A percentile compares a stretch with the other conserved stretches of the same genome.
phyloP scores from a whole-genome alignment of 805 yeast genomes.

The Blastobotrys attinorum region DNA sequence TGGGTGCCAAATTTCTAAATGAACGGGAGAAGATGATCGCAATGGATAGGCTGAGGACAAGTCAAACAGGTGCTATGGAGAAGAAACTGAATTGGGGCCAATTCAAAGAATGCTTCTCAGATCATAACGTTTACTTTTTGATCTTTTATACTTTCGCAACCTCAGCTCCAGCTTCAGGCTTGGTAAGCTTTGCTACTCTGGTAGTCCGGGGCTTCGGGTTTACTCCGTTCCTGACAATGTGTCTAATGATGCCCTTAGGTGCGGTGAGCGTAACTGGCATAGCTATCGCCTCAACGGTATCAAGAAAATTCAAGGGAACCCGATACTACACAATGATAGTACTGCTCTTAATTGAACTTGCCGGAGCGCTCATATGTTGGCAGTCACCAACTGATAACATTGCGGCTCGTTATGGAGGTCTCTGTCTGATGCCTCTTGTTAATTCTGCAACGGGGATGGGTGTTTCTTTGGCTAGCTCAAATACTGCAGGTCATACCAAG shows the following conservation, averaged over 20 bases:
- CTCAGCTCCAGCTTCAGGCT: conserved; percentile 29
- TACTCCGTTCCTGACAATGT: conserved; percentile 31
- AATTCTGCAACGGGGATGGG: conserved; percentile 18
- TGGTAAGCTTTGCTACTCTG: conserved; percentile 38
- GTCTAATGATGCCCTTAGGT: conserved; percentile 40
- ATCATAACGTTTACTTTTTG: conserved; percentile 37
- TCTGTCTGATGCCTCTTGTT: conserved; percentile 9
- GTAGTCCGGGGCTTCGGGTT: conserved; percentile 32
- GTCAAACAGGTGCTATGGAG: conserved; percentile 35
- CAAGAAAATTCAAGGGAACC: conserved; percentile 6
- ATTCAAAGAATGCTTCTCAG: conserved; percentile 39
- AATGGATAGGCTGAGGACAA: conserved; percentile 34
- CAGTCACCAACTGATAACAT: conserved; percentile 6
- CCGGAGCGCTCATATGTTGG: conserved; percentile 12
- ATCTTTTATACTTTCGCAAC: conserved; percentile 27
- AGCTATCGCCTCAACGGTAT: conserved; percentile 7
- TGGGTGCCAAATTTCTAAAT: conserved; percentile 39
- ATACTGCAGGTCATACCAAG: conserved; percentile 48
- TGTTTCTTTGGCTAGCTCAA: conserved; percentile 34
- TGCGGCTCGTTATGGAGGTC: conserved; percentile 7
- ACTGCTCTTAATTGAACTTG: conserved; percentile 8
- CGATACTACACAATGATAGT: conserved; percentile 6
- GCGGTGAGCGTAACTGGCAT: conserved; percentile 21
- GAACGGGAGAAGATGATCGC: conserved; percentile 44
- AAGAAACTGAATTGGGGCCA: conserved; percentile 42